These are phyloP conservation scores for Candida sphagnicola DNA, from an alignment of 805 yeast species.

Conservation along the genomic window DNA sequence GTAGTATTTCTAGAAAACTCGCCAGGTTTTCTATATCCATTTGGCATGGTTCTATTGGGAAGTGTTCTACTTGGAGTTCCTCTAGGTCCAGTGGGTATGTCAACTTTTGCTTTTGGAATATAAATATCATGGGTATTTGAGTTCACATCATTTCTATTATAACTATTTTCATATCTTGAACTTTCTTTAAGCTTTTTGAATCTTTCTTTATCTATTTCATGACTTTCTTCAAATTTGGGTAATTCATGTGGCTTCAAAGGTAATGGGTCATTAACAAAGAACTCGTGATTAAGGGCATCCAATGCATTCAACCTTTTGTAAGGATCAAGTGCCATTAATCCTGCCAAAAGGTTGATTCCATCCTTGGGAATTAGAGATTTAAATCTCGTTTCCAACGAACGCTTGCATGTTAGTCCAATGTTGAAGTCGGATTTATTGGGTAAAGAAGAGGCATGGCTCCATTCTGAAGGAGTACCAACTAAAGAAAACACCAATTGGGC, in stretches of 20 bases:
- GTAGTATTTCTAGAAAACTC: not conserved
- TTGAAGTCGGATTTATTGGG: conserved; percentile 50
- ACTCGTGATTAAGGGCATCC: conserved; percentile 68
- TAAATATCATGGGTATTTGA: conserved; percentile 4
- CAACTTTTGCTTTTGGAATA: conserved; percentile 5
- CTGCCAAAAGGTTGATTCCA: conserved; percentile 55
- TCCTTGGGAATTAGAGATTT: conserved; percentile 33
- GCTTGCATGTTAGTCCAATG: conserved; percentile 41
- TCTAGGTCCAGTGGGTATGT: not conserved
- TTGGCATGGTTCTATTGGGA: not conserved
- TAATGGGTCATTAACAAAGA: conserved; percentile 63
- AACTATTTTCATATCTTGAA: conserved; percentile 1
- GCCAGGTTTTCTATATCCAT: not conserved
- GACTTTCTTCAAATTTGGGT: conserved; percentile 78
- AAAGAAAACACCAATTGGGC: conserved; percentile 75
- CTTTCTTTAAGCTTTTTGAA: conserved; percentile 41
- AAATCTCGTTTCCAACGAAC: conserved; percentile 51
- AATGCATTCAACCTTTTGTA: conserved; percentile 69
- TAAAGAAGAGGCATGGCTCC: conserved; percentile 59
- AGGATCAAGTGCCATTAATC: conserved; percentile 70
- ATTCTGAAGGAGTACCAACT: conserved; percentile 72
- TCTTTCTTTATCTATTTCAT: conserved; percentile 75
- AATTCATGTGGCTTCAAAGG: conserved; percentile 54
- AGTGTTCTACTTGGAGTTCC: not conserved
- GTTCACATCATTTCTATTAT: not conserved